Base-by-base conservation (phyloP, 202 grass and related monocot species). In the Eragrostis tef region DNA sequence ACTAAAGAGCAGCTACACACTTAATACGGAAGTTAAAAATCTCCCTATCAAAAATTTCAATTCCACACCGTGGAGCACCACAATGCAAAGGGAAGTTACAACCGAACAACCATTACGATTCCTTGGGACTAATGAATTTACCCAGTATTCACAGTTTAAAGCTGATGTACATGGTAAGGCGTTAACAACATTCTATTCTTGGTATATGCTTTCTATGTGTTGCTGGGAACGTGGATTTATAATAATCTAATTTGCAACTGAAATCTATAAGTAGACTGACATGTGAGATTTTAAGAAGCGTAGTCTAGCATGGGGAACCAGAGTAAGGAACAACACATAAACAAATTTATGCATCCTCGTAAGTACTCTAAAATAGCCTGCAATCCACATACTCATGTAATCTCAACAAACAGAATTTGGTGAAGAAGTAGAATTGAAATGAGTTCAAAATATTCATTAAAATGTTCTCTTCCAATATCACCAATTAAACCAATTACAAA, bases 191-290 rank as follows among this genome's bases (percentile, higher is more conserved):
- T 31, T 61, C 19, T 19, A 50, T 51, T 61, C 65, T 36, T 71
- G 25, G n/a, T 73, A 9, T 50, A 24, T 47, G 0, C 24, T 45
- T 81, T 12, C 36, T 48, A 48, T 5, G 3, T 29, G 21, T 48
- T 54, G 36, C 14, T 47, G 54, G 13, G 54, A 56, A 39, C 44
- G 20, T 64, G 65, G 70, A 86, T 81, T n/a, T 26, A 68, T 12
- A 78, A 72, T 59, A 41, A 66, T 67, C 2, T 6, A 54, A 57
- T 67, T 62, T 66, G 0, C 71, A 0, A 0, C 6, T 66, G 34
- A 19, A 73, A n/a, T 8, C 1, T 75, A 60, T 26, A 26, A 60
- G 25, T 60, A 56, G 31, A 57, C 4, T 62, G 22, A 39, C 29
- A 46, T 7, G 25, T 15, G 42, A 6, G 41, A 71, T 45, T 65